phyloP scores from a whole-genome alignment of 768 basidiomycete genomes.

The Gymnopilus dilepis region DNA sequence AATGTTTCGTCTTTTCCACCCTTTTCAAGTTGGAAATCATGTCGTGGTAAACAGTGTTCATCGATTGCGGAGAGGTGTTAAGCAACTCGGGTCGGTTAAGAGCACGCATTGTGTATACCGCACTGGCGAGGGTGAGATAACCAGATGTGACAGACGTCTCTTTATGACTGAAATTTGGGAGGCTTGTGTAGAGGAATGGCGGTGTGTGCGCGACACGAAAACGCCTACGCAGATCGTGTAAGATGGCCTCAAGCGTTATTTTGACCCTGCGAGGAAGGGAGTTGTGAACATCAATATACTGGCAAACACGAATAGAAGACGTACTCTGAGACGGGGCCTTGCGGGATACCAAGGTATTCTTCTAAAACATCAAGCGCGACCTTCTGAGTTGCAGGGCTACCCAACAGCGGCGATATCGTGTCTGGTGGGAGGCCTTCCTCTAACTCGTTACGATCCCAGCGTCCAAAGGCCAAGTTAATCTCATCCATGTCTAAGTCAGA shows the following conservation, averaged over 20 bases:
- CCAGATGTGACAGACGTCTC: neutral
- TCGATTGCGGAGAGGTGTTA: no score
- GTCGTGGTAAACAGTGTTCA: no score
- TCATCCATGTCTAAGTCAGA: neutral
- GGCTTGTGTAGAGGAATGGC: neutral
- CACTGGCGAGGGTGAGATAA: neutral
- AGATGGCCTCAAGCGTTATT: neutral
- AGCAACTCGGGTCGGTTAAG: no score
- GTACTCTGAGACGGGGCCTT: neutral
- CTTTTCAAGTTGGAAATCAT: no score
- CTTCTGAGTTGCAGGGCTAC: neutral
- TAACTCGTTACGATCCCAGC: constrained; percentile 5
- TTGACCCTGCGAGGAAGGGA: neutral
- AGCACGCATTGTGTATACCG: neutral
- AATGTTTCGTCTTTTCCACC: no score
- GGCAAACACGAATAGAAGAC: neutral
- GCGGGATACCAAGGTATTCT: neutral
- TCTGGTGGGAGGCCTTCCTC: constrained; percentile 3
- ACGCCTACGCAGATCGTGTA: neutral
- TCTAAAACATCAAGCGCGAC: constrained; percentile 1
- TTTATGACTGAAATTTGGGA: neutral
- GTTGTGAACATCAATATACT: neutral
- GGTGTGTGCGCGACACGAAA: constrained; percentile 6
- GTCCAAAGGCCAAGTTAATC: neutral
- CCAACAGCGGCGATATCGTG: constrained; percentile 4